A percentile compares a stretch with the other conserved stretches of the same genome.
Conservation (phyloP, 1,284 basidiomycete genomes). For the Ganoderma meredithae region DNA sequence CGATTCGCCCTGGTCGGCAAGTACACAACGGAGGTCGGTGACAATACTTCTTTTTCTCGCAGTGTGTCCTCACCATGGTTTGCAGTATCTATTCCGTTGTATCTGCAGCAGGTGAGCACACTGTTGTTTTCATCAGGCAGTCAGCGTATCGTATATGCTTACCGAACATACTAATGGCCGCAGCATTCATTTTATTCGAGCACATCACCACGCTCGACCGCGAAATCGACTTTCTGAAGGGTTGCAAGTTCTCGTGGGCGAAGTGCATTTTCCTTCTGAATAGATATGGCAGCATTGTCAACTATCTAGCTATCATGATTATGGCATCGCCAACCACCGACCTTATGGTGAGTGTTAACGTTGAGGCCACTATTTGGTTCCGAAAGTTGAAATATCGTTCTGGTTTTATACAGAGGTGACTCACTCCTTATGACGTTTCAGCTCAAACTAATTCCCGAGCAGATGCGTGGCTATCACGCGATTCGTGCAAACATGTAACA, state of each 20-base stretch:
- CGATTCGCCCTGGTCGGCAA: neutral
- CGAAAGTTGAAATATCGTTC: neutral
- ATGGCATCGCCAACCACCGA: neutral
- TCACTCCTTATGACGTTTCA: neutral
- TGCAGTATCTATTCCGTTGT: neutral
- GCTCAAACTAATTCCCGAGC: neutral
- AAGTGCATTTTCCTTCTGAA: neutral
- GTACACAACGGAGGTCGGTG: neutral
- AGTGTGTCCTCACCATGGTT: neutral
- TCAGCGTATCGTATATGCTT: neutral
- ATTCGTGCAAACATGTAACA: neutral
- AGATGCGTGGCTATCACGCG: neutral
- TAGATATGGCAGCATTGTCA: neutral
- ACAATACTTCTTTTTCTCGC: neutral
- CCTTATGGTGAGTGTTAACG: neutral
- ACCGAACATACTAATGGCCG: neutral
- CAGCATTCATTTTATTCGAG: slow-evolving; percentile 4
- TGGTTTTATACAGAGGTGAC: neutral
- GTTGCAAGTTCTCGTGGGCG: neutral
- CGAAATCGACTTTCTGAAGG: neutral
- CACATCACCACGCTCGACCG: slow-evolving; percentile 6
- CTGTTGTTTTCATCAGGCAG: neutral
- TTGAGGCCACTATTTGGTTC: neutral
- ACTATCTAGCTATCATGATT: neutral
- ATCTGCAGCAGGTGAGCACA: neutral